phyloP scores from a whole-genome alignment of 768 basidiomycete genomes.

The Tubosaeta brunneosetosa region DNA sequence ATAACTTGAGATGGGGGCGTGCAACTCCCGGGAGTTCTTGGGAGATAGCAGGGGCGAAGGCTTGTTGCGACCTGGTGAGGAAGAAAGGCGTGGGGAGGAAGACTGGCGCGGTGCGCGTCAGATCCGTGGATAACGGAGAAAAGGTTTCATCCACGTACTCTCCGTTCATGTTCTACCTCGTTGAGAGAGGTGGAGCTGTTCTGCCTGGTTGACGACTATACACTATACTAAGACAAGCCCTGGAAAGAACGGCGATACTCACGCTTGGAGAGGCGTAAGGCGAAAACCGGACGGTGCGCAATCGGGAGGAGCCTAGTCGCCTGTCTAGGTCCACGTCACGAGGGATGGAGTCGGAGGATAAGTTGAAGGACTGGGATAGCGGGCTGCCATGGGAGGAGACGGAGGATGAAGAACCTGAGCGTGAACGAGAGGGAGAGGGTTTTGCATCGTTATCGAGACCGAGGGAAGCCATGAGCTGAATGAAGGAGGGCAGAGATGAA shows the following conservation, averaged over 20 bases:
- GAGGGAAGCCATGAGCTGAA: slow-evolving; percentile 81
- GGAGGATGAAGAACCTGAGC: slow-evolving; percentile 44
- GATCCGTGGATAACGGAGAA: slow-evolving; percentile 29
- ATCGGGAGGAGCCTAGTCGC: slow-evolving; percentile 23
- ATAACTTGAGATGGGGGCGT: slow-evolving; percentile 73
- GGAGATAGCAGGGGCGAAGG: slow-evolving; percentile 43
- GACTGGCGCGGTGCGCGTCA: slow-evolving; percentile 22
- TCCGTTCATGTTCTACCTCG: slow-evolving; percentile 23
- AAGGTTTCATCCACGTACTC: slow-evolving; percentile 33
- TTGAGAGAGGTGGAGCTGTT: slow-evolving; percentile 38
- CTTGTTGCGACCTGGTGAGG: slow-evolving; percentile 41
- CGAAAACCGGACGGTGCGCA: slow-evolving; percentile 28
- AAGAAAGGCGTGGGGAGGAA: slow-evolving; percentile 34
- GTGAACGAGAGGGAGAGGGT: slow-evolving; percentile 28
- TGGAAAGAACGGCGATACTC: slow-evolving; percentile 1
- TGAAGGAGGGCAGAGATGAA: slow-evolving; percentile 72
- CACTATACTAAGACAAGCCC: not conserved
- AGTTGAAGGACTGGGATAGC: slow-evolving; percentile 36
- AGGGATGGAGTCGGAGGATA: slow-evolving; percentile 19
- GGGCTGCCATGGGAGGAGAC: slow-evolving; percentile 40
- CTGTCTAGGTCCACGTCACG: slow-evolving; percentile 30
- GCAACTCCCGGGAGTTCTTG: slow-evolving; percentile 49
- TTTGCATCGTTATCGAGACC: slow-evolving; percentile 56
- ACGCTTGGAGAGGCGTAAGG: slow-evolving; percentile 29
- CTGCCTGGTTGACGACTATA: slow-evolving; percentile 40